Evolutionary conservation across 2,329 filamentous ascomycete genomes (phyloP).

Genomic region (Pochonia chlamydosporia): DNA sequence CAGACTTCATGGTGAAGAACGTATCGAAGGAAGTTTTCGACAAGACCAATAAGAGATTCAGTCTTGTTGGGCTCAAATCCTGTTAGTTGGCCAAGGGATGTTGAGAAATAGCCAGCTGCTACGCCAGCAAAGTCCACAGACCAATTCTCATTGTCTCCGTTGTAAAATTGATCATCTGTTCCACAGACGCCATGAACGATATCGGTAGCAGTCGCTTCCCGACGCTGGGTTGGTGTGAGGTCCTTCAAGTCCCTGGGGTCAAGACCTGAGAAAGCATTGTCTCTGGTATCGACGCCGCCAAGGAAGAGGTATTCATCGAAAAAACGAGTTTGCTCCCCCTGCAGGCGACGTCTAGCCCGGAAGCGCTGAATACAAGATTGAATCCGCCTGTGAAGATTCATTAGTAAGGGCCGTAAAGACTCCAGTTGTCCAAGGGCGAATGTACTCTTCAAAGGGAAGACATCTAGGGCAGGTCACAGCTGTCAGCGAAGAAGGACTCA

Average conservation of each 20-base stretch:
- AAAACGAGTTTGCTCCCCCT: conserved; percentile 51
- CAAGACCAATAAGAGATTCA: conserved; percentile 54
- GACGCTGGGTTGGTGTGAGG: conserved; percentile 57
- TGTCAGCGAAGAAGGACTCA: background rate
- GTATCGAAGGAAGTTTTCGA: conserved; percentile 87
- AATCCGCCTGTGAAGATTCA: conserved; percentile 56
- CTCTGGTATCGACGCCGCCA: conserved; percentile 66
- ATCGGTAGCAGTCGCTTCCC: conserved; percentile 58
- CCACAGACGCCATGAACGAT: conserved; percentile 45
- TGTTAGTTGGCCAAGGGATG: conserved; percentile 46
- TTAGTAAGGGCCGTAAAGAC: background rate
- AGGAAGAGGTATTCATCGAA: conserved; percentile 79
- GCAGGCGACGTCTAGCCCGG: conserved; percentile 68
- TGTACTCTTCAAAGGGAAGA: conserved; percentile 52
- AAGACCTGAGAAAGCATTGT: conserved; percentile 55
- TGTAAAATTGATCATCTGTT: conserved; percentile 40
- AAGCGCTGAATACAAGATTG: conserved; percentile 81
- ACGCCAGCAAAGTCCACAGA: conserved; percentile 75
- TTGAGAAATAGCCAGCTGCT: conserved; percentile 71
- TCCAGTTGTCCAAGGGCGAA: background rate
- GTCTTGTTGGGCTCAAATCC: conserved; percentile 51
- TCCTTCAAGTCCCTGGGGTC: conserved; percentile 46
- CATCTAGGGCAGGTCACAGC: conserved; percentile 30
- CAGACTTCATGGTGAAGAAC: conserved; percentile 80
- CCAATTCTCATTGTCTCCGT: conserved; percentile 54